These are phyloP conservation scores for Fusarium sp. DNA, from an alignment of 2,329 filamentous ascomycete species.

Conservation along the genomic window DNA sequence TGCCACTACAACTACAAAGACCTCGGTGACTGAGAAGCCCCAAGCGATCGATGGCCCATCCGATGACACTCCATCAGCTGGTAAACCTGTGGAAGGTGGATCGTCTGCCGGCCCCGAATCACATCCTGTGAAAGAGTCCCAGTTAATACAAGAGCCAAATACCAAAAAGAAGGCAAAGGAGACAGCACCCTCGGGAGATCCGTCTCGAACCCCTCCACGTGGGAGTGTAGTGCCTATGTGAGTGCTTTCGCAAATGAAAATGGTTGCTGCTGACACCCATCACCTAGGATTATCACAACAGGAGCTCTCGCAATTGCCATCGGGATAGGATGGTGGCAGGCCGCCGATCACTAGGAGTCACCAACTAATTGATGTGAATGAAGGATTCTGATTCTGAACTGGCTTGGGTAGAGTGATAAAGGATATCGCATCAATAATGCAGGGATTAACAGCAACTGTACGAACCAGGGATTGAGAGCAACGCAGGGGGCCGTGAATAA, in stretches of 20 bases:
- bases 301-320: slow-evolving; percentile 42
- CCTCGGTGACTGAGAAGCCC: not conserved
- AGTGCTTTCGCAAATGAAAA: not conserved
- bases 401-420: slow-evolving; percentile 22
- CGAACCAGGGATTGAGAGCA: slow-evolving; percentile 2
- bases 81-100: slow-evolving; percentile 3
- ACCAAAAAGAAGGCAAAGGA: slow-evolving; percentile 4
- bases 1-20: not conserved
- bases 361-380: not conserved
- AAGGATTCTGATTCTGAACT: not conserved
- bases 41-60: not conserved
- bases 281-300: slow-evolving; percentile 38
- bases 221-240: slow-evolving; percentile 36
- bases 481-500: not conserved
- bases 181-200: slow-evolving; percentile 1
- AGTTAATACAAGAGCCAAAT: not conserved
- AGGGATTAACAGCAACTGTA: slow-evolving; percentile 12
- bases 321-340: slow-evolving; percentile 44
- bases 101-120: not conserved
- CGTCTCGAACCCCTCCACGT: slow-evolving; percentile 11
- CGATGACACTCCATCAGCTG: not conserved
- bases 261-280: slow-evolving; percentile 12
- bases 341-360: slow-evolving; percentile 26
- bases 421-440: not conserved
- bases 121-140: not conserved